These are phyloP conservation scores for Lecanicillium sp. DNA, from an alignment of 2,329 filamentous ascomycete species.

Conservation along the genomic window DNA sequence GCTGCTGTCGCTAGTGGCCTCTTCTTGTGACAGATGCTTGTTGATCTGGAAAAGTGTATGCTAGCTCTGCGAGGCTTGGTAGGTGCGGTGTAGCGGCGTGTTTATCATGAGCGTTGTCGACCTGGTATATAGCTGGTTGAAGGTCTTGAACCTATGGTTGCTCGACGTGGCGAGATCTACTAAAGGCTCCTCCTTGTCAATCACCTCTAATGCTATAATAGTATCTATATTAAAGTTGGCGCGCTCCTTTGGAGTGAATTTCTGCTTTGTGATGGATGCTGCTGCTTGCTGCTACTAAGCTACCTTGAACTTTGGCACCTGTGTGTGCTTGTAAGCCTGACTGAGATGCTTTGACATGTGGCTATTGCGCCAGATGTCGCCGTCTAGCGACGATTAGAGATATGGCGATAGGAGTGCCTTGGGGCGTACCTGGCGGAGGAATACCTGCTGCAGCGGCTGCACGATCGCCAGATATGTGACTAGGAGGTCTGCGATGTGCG, in stretches of 20 bases:
- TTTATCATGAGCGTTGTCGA: slow-evolving; percentile 7
- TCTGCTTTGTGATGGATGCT: slow-evolving; percentile 7
- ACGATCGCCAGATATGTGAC: slow-evolving; percentile 4
- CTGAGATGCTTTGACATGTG: slow-evolving; percentile 1
- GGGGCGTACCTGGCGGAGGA: slow-evolving; percentile 3
- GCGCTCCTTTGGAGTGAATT: slow-evolving; percentile 5
- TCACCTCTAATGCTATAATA: not conserved
- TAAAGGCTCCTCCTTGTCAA: slow-evolving; percentile 5
- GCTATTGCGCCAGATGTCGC: not conserved
- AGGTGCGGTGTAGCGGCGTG: slow-evolving; percentile 3
- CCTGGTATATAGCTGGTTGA: slow-evolving; percentile 7
- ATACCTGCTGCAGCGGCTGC: slow-evolving; percentile 5
- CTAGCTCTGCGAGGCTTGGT: slow-evolving; percentile 6
- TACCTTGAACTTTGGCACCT: slow-evolving; percentile 7
- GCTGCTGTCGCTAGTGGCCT: not conserved
- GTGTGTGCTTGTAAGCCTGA: slow-evolving; percentile 1
- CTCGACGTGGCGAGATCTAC: slow-evolving; percentile 2
- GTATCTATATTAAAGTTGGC: slow-evolving; percentile 7
- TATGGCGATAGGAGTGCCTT: not conserved
- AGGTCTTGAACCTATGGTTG: slow-evolving; percentile 5
- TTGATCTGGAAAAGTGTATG: slow-evolving; percentile 2
- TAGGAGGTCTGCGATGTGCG: slow-evolving; percentile 1
- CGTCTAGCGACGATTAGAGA: slow-evolving; percentile 1
- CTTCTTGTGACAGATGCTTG: slow-evolving; percentile 3
- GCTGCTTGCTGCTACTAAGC: slow-evolving; percentile 6